A percentile compares a stretch with the other conserved stretches of the same genome.
Evolutionary conservation across 73 alveolate genomes (phyloP).

Genomic region (Paramecium bursaria): DNA sequence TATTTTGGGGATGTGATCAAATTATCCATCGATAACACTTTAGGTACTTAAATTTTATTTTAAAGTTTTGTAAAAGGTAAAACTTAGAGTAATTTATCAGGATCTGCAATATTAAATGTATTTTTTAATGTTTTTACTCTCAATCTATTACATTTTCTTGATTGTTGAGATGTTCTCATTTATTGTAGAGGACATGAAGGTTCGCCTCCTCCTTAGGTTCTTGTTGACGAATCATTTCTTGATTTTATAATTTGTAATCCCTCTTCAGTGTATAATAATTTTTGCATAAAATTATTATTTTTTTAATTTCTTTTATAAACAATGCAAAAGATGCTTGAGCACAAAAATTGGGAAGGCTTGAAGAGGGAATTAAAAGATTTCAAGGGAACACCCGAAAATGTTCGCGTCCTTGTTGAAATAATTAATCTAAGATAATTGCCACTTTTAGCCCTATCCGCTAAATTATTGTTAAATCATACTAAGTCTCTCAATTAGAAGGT

Average conservation of each 20-base stretch:
- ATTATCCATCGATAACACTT: constrained; percentile 30
- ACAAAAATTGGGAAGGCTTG: too few relatives aligned
- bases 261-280: constrained; percentile 35
- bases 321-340: too few relatives aligned
- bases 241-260: constrained; percentile 27
- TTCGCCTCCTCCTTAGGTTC: neutral
- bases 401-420: too few relatives aligned
- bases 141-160: constrained; percentile 49
- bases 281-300: too few relatives aligned
- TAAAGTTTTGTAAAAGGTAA: constrained; percentile 29
- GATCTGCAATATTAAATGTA: neutral
- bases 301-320: too few relatives aligned
- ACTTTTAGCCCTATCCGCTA: too few relatives aligned
- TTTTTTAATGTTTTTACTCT: constrained; percentile 29
- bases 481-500: too few relatives aligned
- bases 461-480: too few relatives aligned
- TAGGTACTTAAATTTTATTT: neutral
- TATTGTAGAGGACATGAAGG: neutral
- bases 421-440: too few relatives aligned
- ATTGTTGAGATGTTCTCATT: constrained; percentile 3
- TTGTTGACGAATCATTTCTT: constrained; percentile 14
- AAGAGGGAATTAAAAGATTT: too few relatives aligned
- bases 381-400: too few relatives aligned
- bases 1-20: neutral
- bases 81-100: constrained; percentile 8